Evolutionary conservation across 148 eudicot genomes (phyloP).

Genomic region (Fagopyrum homotropicum): DNA sequence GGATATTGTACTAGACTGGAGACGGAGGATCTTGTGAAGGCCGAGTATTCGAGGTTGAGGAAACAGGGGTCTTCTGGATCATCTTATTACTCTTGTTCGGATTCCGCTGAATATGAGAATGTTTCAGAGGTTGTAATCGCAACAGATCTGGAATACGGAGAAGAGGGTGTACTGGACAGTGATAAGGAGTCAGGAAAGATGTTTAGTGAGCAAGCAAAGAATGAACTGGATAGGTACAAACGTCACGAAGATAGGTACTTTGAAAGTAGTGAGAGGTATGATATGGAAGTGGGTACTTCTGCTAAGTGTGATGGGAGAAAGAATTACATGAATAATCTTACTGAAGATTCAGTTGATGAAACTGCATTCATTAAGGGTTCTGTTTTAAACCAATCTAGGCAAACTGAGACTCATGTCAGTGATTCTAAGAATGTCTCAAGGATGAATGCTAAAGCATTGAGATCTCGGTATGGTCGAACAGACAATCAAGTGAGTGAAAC

Average conservation of each 20-base stretch:
- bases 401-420: constrained; percentile 22
- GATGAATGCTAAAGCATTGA: constrained; percentile 30
- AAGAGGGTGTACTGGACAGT: constrained; percentile 24
- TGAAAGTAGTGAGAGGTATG: constrained; percentile 20
- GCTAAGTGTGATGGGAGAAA: constrained; percentile 58
- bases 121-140: constrained; percentile 24
- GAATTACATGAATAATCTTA: constrained; percentile 73
- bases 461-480: constrained; percentile 15
- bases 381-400: constrained; percentile 18
- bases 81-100: constrained; percentile 53
- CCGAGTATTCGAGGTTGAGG: constrained; percentile 24
- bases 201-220: constrained; percentile 22
- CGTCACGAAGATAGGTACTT: constrained; percentile 19
- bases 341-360: constrained; percentile 35
- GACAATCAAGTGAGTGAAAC: constrained; percentile 14
- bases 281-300: constrained; percentile 22
- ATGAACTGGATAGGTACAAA: constrained; percentile 22
- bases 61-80: constrained; percentile 52
- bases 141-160: constrained; percentile 28
- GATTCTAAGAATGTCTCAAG: constrained; percentile 26
- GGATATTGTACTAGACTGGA: constrained; percentile 27
- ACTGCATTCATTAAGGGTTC: constrained; percentile 22
- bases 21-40: constrained; percentile 16
- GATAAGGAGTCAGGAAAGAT: constrained; percentile 26
- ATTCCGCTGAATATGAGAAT: constrained; percentile 33